These are phyloP conservation scores for Leishmania amazonensis DNA, from an alignment of 208 protist genomes.

Conservation along the genomic window DNA sequence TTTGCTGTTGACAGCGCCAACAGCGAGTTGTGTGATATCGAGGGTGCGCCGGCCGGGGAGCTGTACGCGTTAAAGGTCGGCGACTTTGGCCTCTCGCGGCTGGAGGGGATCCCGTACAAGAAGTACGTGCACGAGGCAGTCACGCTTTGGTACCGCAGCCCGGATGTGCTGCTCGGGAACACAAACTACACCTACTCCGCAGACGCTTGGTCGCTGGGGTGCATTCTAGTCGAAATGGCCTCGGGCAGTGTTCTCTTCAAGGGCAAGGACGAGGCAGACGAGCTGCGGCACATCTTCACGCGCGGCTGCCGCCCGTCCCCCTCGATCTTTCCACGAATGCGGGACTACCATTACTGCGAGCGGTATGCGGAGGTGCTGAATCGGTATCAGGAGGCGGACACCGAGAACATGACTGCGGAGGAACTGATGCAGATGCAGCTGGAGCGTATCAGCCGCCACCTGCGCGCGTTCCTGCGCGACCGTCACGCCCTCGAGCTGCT, in stretches of 20 bases:
- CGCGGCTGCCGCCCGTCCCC: slow-evolving; percentile 90
- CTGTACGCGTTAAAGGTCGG: slow-evolving; percentile 77
- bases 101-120: slow-evolving; percentile 89
- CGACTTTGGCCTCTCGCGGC: slow-evolving; percentile 88
- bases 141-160: slow-evolving; percentile 95
- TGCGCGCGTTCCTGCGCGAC: slow-evolving; percentile 41
- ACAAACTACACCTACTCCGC: slow-evolving; percentile 76
- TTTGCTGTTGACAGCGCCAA: background rate
- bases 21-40: background rate
- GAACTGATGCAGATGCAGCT: slow-evolving; percentile 25
- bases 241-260: slow-evolving; percentile 76
- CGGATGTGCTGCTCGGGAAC: slow-evolving; percentile 91
- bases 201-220: slow-evolving; percentile 93
- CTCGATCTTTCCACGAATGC: slow-evolving; percentile 49
- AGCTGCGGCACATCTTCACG: slow-evolving; percentile 87
- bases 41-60: slow-evolving; percentile 11
- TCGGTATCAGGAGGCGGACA: slow-evolving; percentile 18
- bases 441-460: slow-evolving; percentile 27
- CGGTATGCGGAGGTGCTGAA: slow-evolving; percentile 27
- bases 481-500: slow-evolving; percentile 47
- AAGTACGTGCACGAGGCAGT: slow-evolving; percentile 91
- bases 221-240: slow-evolving; percentile 91
- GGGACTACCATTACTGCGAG: slow-evolving; percentile 50
- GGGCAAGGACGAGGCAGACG: slow-evolving; percentile 80
- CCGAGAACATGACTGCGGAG: slow-evolving; percentile 6